Conservation (phyloP, 257 asterid species). For the Sherardia arvensis region DNA sequence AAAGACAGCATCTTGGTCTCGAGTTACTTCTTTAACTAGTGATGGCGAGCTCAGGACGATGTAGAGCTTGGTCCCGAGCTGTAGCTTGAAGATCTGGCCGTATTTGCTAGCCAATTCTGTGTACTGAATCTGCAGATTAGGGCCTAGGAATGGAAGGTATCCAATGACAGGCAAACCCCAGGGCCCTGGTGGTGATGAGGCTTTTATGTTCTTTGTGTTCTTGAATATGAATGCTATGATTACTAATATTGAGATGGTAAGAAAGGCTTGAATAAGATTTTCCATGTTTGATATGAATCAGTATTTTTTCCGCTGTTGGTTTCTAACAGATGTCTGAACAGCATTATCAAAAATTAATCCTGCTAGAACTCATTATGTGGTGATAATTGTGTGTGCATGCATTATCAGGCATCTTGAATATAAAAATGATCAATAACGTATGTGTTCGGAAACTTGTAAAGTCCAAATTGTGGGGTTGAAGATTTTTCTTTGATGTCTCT, state of each 20-base stretch:
- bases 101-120: constrained; percentile 14
- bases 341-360: too few species aligned
- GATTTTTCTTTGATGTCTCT: neutral
- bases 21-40: constrained; percentile 25
- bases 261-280: neutral
- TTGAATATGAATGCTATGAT: neutral
- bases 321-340: neutral
- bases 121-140: constrained; percentile 34
- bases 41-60: constrained; percentile 28
- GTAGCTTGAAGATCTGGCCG: constrained; percentile 25
- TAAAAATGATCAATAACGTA: too few species aligned
- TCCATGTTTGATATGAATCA: neutral
- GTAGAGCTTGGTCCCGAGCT: constrained; percentile 27
- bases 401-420: neutral
- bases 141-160: constrained; percentile 32
- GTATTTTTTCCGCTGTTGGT: neutral
- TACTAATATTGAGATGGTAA: neutral
- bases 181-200: constrained; percentile 28
- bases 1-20: constrained; percentile 28
- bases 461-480: neutral
- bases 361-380: neutral
- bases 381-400: neutral
- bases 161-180: constrained; percentile 36
- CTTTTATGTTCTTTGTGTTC: neutral
- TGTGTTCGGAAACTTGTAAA: neutral